Base-by-base conservation (phyloP, 441 rosid genomes). In the Raphanus hybrid region DNA sequence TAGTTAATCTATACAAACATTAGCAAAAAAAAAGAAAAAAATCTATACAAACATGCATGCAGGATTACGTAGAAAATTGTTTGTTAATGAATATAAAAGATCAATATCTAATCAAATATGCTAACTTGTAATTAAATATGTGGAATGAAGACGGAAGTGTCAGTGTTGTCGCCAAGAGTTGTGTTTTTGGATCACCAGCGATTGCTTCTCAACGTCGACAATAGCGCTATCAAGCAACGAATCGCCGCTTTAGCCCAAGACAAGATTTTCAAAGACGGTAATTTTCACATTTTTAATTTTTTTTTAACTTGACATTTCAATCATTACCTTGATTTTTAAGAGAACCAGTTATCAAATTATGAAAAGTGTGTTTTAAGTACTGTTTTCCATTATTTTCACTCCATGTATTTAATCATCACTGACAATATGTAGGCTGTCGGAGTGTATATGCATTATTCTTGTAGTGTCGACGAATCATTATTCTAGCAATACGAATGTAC, bases 161-260 rank as follows among this genome's bases (percentile, higher is more conserved):
- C 93, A 26, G 89, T 86, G 52, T 73, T 89, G 74, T 89, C 93
- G 9, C 93, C 93, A 5, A 85, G 89, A 23, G 90, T 89, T 67
- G 90, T 91, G n/a, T 89, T 89, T 41, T 75, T 89, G 76, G 93
- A 89, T 80, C 93, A 89, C 45, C 93, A 89, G 71, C 84, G 93
- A 48, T 79, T 87, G 85, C 87, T 89, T 71, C 85, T 89, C 11
- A 89, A 86, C 69, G 87, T 89, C 35, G 93, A 89, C 75, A 89
- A 89, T 67, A 85, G 91, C 37, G 86, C 90, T 78, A 84, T 89
- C 43, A 89, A 87, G 82, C 93, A 89, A 84, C 78, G 90, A 61
- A 89, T 89, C 77, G 93, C 93, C 1, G 91, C 93, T 29, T 65
- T 89, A 74, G 90, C 90, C 0, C 93, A 89, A 79, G 93, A 89